These are phyloP conservation scores for Xylaria palmicola DNA, from an alignment of 495 filamentous ascomycete genomes.

Conservation along the genomic window DNA sequence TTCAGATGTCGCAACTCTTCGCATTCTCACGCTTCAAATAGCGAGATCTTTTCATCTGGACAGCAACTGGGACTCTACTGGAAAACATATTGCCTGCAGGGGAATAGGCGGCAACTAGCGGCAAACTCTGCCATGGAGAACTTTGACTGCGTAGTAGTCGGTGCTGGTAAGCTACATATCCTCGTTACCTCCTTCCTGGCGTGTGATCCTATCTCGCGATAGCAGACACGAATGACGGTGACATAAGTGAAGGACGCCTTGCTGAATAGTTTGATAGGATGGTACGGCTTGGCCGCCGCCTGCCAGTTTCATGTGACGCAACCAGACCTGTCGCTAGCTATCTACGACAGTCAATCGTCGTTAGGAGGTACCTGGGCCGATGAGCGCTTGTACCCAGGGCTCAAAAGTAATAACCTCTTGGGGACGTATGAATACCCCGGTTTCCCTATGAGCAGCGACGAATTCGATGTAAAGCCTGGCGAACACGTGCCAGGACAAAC, in stretches of 20 bases:
- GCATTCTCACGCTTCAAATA: too few species aligned
- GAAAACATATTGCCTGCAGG: neutral
- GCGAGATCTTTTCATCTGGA: too few species aligned
- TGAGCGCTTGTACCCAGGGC: conserved; percentile 61
- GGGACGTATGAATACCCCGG: conserved; percentile 71
- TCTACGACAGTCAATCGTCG: conserved; percentile 39
- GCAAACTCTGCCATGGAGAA: conserved; percentile 34
- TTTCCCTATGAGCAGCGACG: conserved; percentile 64
- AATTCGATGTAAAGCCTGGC: conserved; percentile 57
- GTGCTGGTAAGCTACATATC: conserved; percentile 37
- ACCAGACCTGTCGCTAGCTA: conserved; percentile 34
- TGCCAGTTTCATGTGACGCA: conserved; percentile 43
- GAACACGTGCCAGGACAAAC: conserved; percentile 67
- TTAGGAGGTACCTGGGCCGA: conserved; percentile 72
- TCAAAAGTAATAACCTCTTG: conserved; percentile 58
- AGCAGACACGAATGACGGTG: neutral
- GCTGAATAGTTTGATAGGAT: conserved; percentile 29
- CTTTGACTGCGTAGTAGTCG: conserved; percentile 45
- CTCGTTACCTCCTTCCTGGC: neutral
- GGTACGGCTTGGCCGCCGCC: conserved; percentile 42
- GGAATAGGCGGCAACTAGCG: neutral
- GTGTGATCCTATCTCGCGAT: neutral
- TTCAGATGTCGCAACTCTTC: too few species aligned
- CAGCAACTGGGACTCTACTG: neutral
- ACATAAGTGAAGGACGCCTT: neutral